phyloP scores from a whole-genome alignment of 345 rosid genomes.

The Gynandropsis gynandra region DNA sequence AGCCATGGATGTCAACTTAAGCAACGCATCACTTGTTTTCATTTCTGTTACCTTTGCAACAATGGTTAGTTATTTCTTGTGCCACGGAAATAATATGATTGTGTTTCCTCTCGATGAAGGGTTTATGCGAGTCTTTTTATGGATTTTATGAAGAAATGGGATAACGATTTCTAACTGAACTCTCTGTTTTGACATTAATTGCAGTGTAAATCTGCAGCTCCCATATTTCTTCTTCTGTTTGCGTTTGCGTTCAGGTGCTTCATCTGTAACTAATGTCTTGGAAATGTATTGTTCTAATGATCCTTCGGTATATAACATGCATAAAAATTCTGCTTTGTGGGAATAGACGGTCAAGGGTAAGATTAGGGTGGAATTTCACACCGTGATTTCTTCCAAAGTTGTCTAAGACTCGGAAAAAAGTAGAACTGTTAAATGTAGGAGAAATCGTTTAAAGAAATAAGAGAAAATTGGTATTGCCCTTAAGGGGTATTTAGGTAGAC shows the following conservation, averaged over 20 bases:
- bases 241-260: constrained; percentile 98
- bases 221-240: constrained; percentile 91
- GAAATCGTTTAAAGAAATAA: too few species aligned
- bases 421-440: too few species aligned
- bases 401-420: too few species aligned
- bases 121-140: constrained; percentile 11
- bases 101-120: neutral
- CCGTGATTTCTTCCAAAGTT: too few species aligned
- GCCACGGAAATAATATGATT: constrained; percentile 2
- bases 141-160: constrained; percentile 12
- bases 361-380: too few species aligned
- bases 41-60: constrained; percentile 98
- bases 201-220: constrained; percentile 99
- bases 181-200: constrained; percentile 12
- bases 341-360: too few species aligned
- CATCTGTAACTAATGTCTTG: neutral
- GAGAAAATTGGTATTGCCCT: neutral
- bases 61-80: constrained; percentile 55
- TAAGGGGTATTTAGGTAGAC: neutral
- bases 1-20: constrained; percentile 91
- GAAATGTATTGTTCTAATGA: neutral
- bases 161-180: constrained; percentile 17
- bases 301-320: constrained; percentile 11
- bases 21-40: constrained; percentile 95
- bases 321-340: constrained; percentile 1